Percentiles rank a stretch among this genome's conserved stretches.
Conservation (phyloP, 208 protist genomes). For the Wallacemonas sp. region DNA sequence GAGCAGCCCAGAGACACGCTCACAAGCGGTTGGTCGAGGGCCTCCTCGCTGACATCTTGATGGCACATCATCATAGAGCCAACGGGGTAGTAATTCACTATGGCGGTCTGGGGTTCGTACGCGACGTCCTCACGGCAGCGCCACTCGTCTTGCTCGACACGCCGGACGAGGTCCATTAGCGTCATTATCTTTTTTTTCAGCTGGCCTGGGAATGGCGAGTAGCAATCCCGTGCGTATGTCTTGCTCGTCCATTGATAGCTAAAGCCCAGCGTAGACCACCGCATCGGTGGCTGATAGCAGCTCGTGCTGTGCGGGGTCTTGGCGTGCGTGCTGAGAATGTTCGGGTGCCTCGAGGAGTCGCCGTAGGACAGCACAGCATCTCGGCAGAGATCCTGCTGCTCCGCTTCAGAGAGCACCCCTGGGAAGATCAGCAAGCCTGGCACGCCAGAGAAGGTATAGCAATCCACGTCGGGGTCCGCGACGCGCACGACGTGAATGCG, state of each 20-base stretch:
- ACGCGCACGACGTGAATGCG: constrained; percentile 36
- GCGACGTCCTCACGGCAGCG: constrained; percentile 17
- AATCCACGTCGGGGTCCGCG: constrained; percentile 28
- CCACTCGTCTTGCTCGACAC: constrained; percentile 41
- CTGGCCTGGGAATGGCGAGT: constrained; percentile 51
- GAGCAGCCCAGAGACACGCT: constrained; percentile 82
- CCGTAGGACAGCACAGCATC: constrained; percentile 63
- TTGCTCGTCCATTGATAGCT: constrained; percentile 89
- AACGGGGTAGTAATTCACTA: constrained; percentile 91
- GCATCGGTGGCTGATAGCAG: constrained; percentile 83
- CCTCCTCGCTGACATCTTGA: constrained; percentile 86
- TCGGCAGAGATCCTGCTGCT: constrained; percentile 60
- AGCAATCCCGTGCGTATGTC: constrained; percentile 55
- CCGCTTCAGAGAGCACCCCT: constrained; percentile 31
- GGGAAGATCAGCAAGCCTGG: constrained; percentile 78
- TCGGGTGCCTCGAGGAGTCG: constrained; percentile 61
- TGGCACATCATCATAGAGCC: constrained; percentile 90
- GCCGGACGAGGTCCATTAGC: constrained; percentile 36
- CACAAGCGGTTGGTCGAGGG: constrained; percentile 71
- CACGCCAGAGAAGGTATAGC: constrained; percentile 72
- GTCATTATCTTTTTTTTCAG: constrained; percentile 47
- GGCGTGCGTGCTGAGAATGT: constrained; percentile 83
- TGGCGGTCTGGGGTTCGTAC: constrained; percentile 87
- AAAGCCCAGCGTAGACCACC: constrained; percentile 88
- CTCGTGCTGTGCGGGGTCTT: constrained; percentile 48